Conservation (phyloP, 768 basidiomycete species). For the Hericium rajendrae region DNA sequence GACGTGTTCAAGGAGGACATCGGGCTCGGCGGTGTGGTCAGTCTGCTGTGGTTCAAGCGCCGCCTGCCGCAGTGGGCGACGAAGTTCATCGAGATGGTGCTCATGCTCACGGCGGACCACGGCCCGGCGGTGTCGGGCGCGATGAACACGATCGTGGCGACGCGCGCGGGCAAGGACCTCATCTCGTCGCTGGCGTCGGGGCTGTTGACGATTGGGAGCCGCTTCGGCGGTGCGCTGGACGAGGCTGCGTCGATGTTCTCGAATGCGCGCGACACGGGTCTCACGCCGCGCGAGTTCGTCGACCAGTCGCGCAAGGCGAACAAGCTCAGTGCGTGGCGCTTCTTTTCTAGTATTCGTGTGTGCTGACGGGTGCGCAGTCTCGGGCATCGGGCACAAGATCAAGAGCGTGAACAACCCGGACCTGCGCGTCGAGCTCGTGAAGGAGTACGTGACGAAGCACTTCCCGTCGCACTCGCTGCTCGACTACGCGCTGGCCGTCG, state of each 20-base stretch:
- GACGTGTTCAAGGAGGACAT: constrained; percentile 98
- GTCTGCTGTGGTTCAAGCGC: constrained; percentile 96
- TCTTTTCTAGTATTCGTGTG: background rate
- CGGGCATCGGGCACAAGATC: constrained; percentile 99
- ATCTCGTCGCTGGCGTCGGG: constrained; percentile 95
- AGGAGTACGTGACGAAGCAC: constrained; percentile 91
- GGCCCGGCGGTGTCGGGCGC: constrained; percentile 96
- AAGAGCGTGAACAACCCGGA: constrained; percentile 97
- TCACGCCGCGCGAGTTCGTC: constrained; percentile 97
- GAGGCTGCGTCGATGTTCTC: constrained; percentile 97
- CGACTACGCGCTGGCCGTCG: constrained; percentile 92
- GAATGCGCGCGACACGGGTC: constrained; percentile 77
- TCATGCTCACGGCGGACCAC: constrained; percentile 98
- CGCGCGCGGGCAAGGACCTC: constrained; percentile 98
- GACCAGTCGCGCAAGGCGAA: constrained; percentile 88
- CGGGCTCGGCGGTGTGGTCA: constrained; percentile 93
- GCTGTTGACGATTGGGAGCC: constrained; percentile 94
- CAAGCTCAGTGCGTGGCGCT: constrained; percentile 68
- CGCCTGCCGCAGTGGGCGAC: constrained; percentile 85
- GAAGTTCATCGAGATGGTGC: constrained; percentile 99
- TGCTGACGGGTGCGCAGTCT: constrained; percentile 40
- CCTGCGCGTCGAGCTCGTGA: constrained; percentile 85
- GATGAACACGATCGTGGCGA: constrained; percentile 99
- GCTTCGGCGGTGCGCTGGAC: constrained; percentile 97
- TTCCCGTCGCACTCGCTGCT: constrained; percentile 92